Evolutionary conservation across 306 rosid genomes (phyloP).

Genomic region (Medicago truncatula): MtrunA17r5.0-ANR NC_053044.1:34840001-34840500

Average conservation of each 20-base stretch:
- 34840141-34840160: too few species aligned
- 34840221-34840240: too few species aligned
- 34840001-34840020: constrained; percentile 46
- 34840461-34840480: constrained; percentile 44
- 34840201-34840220: too few species aligned
- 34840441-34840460: constrained; percentile 44
- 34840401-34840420: constrained; percentile 49
- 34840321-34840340: constrained; percentile 42
- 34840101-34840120: too few species aligned
- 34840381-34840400: constrained; percentile 61
- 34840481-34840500: constrained; percentile 55
- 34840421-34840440: constrained; percentile 13
- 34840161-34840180: not conserved
- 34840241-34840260: too few species aligned
- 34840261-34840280: not conserved
- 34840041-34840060: constrained; percentile 44
- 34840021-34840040: constrained; percentile 42
- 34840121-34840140: too few species aligned
- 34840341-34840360: constrained; percentile 45
- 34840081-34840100: too few species aligned
- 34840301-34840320: constrained; percentile 41
- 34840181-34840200: not conserved
- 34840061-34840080: constrained; percentile 47
- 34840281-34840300: constrained; percentile 14
- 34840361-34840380: constrained; percentile 41